phyloP scores from a whole-genome alignment of 2,329 filamentous ascomycete species.

The Sordariomycetes sp. region DNA sequence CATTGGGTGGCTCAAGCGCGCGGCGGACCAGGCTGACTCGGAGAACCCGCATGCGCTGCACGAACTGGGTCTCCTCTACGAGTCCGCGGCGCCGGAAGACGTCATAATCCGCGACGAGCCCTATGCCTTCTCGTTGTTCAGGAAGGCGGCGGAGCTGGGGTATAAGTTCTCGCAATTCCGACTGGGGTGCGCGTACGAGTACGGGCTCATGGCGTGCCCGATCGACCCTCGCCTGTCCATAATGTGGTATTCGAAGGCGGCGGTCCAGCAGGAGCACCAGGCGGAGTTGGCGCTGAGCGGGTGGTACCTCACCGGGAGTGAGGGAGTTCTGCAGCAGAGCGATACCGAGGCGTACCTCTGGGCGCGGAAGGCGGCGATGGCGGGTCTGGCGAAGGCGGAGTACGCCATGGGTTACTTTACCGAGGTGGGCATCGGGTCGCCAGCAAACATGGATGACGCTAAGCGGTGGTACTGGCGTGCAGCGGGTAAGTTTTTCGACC shows the following conservation, averaged over 20 bases:
- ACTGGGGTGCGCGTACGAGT: constrained; percentile 80
- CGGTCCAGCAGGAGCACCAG: constrained; percentile 89
- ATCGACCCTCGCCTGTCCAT: constrained; percentile 81
- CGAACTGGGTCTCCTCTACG: constrained; percentile 63
- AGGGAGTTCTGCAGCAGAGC: constrained; percentile 79
- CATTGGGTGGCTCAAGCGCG: constrained; percentile 84
- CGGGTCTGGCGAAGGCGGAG: constrained; percentile 84
- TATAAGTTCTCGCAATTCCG: constrained; percentile 95
- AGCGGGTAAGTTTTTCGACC: constrained; percentile 63
- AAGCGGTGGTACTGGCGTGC: constrained; percentile 98
- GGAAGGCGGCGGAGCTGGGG: constrained; percentile 74
- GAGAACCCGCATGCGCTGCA: constrained; percentile 95
- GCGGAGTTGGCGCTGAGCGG: constrained; percentile 74
- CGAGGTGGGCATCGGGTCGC: constrained; percentile 84
- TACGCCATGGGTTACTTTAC: constrained; percentile 94
- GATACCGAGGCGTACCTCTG: constrained; percentile 96
- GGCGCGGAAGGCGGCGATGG: constrained; percentile 85
- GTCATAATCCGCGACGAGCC: constrained; percentile 69
- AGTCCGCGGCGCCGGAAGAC: constrained; percentile 55
- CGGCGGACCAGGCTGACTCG: constrained; percentile 74
- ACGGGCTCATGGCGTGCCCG: constrained; percentile 70
- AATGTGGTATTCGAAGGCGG: constrained; percentile 86
- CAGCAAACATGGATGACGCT: constrained; percentile 82
- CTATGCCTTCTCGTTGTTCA: constrained; percentile 74
- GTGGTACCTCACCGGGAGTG: constrained; percentile 91